Conservation (phyloP, 169 alveolate genomes). For the Blepharisma undulans region DNA sequence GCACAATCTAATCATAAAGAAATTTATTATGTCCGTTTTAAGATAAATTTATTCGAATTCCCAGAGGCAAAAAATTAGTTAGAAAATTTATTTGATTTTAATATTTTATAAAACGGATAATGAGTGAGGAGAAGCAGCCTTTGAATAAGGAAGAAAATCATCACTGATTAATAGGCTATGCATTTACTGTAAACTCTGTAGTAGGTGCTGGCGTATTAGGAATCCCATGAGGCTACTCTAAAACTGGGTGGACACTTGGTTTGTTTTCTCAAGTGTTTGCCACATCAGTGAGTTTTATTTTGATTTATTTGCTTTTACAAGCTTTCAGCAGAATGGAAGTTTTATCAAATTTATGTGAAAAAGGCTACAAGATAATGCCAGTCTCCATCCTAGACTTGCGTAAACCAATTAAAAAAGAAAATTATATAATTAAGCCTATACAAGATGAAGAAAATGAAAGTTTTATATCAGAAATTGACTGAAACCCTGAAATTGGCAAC, state of each 20-base stretch:
- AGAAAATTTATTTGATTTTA: neutral
- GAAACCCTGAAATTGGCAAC: neutral
- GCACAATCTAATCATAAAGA: too few relatives aligned
- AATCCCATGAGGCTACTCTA: neutral
- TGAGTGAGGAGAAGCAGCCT: neutral
- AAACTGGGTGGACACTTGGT: slow-evolving; percentile 31
- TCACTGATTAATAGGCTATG: neutral
- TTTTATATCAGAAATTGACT: neutral
- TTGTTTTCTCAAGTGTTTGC: neutral
- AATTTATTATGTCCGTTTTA: neutral
- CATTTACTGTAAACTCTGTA: neutral
- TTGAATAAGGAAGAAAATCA: neutral
- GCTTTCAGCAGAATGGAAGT: slow-evolving; percentile 1
- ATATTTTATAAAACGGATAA: neutral
- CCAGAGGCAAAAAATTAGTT: too few relatives aligned
- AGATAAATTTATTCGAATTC: too few relatives aligned
- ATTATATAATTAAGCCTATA: too few relatives aligned
- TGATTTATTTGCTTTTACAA: neutral
- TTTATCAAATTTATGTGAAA: neutral
- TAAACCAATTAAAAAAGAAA: neutral
- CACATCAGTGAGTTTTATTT: neutral
- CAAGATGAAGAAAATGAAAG: neutral
- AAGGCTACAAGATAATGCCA: neutral
- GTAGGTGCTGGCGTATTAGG: slow-evolving; percentile 3
- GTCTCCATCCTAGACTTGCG: neutral